Conservation (phyloP, 352 stramenopile genomes). For the Globisporangium iwayamae region DNA sequence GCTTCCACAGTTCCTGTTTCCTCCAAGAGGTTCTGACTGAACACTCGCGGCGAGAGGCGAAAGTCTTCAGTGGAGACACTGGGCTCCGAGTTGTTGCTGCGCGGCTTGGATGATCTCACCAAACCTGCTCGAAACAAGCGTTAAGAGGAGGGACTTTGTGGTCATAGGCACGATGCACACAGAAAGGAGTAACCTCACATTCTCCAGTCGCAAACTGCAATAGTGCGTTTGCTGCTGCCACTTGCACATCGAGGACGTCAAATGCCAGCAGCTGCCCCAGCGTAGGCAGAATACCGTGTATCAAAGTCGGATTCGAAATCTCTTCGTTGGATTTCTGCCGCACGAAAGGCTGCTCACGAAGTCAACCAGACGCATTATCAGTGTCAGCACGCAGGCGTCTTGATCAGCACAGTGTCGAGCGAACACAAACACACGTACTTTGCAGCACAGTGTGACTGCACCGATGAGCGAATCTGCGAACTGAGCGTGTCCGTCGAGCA, state of each 20-base stretch:
- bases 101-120: conserved; percentile 22
- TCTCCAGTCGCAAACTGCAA: conserved; percentile 55
- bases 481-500: conserved; percentile 35
- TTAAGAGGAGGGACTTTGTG: not conserved
- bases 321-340: conserved; percentile 79
- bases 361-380: not conserved
- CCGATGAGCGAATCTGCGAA: conserved; percentile 42
- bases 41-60: conserved; percentile 49
- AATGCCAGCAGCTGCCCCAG: conserved; percentile 62
- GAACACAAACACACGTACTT: conserved; percentile 28
- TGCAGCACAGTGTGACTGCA: conserved; percentile 36
- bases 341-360: conserved; percentile 47
- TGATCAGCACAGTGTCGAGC: not conserved
- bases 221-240: conserved; percentile 52
- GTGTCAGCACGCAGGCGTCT: not conserved
- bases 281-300: conserved; percentile 44
- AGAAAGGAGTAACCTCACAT: conserved; percentile 31
- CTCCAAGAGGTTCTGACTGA: conserved; percentile 68
- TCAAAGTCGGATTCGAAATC: conserved; percentile 49
- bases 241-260: conserved; percentile 53
- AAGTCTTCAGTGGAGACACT: conserved; percentile 38
- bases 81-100: conserved; percentile 29
- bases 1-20: conserved; percentile 56
- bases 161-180: not conserved
- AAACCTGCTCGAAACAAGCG: conserved; percentile 26